A percentile compares a stretch with the other conserved stretches of the same genome.
Conservation (phyloP, 1,284 basidiomycete genomes). For the Boletus sp. region DNA sequence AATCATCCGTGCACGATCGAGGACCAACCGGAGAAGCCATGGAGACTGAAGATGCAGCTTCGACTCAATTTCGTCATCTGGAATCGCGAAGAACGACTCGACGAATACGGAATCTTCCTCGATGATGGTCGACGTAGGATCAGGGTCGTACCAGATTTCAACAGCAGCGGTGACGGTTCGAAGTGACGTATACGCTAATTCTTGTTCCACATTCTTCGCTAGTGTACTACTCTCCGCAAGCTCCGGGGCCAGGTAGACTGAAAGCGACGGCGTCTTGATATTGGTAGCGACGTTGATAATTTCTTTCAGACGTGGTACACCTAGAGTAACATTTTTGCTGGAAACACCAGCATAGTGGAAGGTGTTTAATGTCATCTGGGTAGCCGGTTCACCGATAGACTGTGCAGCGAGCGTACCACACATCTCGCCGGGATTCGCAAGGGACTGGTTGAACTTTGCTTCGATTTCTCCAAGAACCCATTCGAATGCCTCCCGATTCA, state of each 20-base stretch:
- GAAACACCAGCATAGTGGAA: conserved; percentile 99
- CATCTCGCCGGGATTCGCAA: conserved; percentile 98
- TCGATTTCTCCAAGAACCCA: conserved; percentile 98
- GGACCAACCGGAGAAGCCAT: conserved; percentile 96
- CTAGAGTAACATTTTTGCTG: conserved; percentile 96
- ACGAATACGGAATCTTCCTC: conserved; percentile 97
- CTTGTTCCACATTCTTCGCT: conserved; percentile 91
- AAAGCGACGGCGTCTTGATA: conserved; percentile 97
- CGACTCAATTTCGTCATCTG: conserved; percentile 93
- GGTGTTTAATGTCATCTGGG: conserved; percentile 97
- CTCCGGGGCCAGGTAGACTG: conserved; percentile 84
- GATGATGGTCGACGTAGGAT: conserved; percentile 91
- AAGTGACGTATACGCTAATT: conserved; percentile 93
- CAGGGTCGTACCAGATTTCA: conserved; percentile 98
- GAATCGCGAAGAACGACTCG: conserved; percentile 99
- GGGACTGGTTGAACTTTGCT: conserved; percentile 89
- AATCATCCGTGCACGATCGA: conserved; percentile 98
- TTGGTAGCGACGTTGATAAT: conserved; percentile 99
- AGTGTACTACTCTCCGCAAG: conserved; percentile 61
- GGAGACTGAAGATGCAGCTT: conserved; percentile 94
- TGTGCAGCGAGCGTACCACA: conserved; percentile 98
- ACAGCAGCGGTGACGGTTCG: conserved; percentile 95
- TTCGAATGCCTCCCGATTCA: conserved; percentile 92
- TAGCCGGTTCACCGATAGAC: conserved; percentile 99
- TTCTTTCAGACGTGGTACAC: conserved; percentile 97